Evolutionary conservation across 805 yeast genomes (phyloP).

Genomic region (Cyberlindnera veronae): DNA sequence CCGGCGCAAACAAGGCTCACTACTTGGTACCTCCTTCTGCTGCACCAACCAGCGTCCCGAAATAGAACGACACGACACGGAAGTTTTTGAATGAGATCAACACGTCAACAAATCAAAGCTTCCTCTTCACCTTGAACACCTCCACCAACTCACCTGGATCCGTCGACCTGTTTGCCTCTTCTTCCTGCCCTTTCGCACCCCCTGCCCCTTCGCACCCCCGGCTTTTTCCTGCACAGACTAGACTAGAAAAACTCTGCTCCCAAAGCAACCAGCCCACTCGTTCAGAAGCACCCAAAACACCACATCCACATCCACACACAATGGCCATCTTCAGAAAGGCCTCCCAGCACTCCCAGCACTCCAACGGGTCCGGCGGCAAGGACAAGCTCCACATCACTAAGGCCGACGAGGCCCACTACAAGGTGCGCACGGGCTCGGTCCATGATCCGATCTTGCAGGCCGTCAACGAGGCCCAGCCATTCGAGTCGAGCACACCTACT

Average conservation of each 20-base stretch:
- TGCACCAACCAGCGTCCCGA: too few species aligned
- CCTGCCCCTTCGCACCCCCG: background rate
- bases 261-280: too few species aligned
- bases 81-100: too few species aligned
- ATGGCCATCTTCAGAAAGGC: slow-evolving; percentile 47
- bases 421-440: slow-evolving; percentile 63
- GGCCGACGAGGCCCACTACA: slow-evolving; percentile 51
- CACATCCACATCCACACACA: slow-evolving; percentile 2
- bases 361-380: slow-evolving; percentile 28
- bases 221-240: background rate
- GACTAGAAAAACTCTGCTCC: background rate
- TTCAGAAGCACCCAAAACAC: background rate
- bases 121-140: too few species aligned
- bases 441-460: slow-evolving; percentile 93
- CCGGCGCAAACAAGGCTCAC: too few species aligned
- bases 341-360: slow-evolving; percentile 29
- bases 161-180: background rate
- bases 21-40: too few species aligned
- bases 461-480: slow-evolving; percentile 94
- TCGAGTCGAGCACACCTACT: slow-evolving; percentile 46
- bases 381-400: slow-evolving; percentile 42
- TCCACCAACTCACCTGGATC: background rate
- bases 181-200: background rate
- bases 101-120: too few species aligned
- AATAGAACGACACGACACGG: too few species aligned